Evolutionary conservation across 2,329 filamentous ascomycete species (phyloP), one percentile per base, ranked within the genome.

Genomic region (Ascochyta viciae-villosae): DNA sequence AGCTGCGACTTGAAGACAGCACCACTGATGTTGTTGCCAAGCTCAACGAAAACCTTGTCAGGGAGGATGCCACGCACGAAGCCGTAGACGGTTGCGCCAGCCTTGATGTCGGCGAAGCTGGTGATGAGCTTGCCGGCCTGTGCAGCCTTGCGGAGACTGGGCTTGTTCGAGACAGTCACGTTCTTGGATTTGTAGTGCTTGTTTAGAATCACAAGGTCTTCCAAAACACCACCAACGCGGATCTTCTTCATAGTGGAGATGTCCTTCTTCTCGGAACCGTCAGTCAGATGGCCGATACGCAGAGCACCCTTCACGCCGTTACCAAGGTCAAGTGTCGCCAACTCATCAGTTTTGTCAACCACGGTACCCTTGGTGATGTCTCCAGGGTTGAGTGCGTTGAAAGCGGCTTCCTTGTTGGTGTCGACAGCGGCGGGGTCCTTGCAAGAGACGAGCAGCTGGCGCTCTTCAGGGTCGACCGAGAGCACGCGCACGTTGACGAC

Each of bases 401-500:
- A 86, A 1, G 89, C 89, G 38, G 80, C 77, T 56, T 86, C 85
- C 70, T 95, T 91, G 69, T 90, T 89, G 35, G 91, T 87, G 9
- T 90, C 89, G 67, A 95, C 91, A 0, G 86, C 86, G 24, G 88
- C 86, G 8, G 91, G 90, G 64, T 96, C 92, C 76, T 96, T 96
- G 83, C 95, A 99, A 19, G 94, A 96, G 4, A 99, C 90, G 34
- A 91, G 86, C 62, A 99, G 85, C 63, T 89, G 88, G 58, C 84
- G 82, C 35, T 85, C 81, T 54, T 89, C 86, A 1, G 87, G 80
- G 65, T 96, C 87, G 45, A 97, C 87, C 45, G 89, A 90, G 31
- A 96, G 77, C n/a, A 96, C 87, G 68, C 94, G 91, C 19, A 97
- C 90, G 68, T 87, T 96, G 63, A 99, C 89, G 1, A 96, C 94